A percentile compares a stretch with the other conserved stretches of the same genome.
Evolutionary conservation across 2,329 filamentous ascomycete species (phyloP).

Genomic region (Botrytis aclada): DNA sequence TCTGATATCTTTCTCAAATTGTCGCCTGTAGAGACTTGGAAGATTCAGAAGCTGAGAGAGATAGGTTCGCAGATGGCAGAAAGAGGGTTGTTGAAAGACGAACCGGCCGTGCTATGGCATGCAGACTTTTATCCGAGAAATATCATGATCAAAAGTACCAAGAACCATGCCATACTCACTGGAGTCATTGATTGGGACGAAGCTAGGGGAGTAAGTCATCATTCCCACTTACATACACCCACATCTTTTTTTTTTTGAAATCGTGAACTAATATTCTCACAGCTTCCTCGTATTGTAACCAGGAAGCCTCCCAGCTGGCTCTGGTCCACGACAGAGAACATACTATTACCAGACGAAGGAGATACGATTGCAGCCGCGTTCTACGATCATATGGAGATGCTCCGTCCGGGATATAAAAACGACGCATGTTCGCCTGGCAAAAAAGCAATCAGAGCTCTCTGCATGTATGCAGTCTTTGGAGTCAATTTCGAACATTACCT

Average conservation of each 20-base stretch:
- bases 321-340: not conserved
- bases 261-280: not conserved
- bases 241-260: not conserved
- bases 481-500: not conserved
- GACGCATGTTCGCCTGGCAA: not conserved
- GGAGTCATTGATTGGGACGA: conserved; percentile 1
- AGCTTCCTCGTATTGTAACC: not conserved
- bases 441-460: not conserved
- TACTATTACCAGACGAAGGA: not conserved
- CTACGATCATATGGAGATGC: not conserved
- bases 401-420: not conserved
- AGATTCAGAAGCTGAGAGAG: not conserved
- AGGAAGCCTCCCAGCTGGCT: not conserved
- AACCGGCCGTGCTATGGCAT: not conserved
- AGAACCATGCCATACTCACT: not conserved
- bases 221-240: too few species aligned
- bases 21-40: not conserved
- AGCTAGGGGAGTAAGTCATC: not conserved
- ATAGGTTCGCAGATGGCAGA: not conserved
- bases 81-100: not conserved
- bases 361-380: not conserved
- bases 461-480: not conserved
- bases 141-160: not conserved
- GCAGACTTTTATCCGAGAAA: not conserved
- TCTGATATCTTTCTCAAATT: not conserved